phyloP scores from a whole-genome alignment of 805 yeast species.

The Brettanomyces nanus region DNA sequence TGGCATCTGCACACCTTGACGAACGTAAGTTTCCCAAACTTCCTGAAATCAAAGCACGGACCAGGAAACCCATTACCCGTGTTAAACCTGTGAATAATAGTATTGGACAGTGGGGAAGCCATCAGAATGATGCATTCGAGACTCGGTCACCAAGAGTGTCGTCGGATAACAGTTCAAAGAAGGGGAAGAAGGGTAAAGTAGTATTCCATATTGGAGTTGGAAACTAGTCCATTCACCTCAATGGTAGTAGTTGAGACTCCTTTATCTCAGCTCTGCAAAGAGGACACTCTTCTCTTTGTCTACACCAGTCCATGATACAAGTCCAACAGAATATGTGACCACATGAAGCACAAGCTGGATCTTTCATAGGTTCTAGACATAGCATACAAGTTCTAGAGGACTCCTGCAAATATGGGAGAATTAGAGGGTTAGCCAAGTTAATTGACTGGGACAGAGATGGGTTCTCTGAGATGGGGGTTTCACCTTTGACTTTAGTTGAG shows the following conservation, averaged over 20 bases:
- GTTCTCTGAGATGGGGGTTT: not conserved
- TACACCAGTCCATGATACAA: constrained; percentile 83
- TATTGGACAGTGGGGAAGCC: constrained; percentile 23
- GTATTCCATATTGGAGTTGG: constrained; percentile 42
- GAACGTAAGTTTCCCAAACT: constrained; percentile 25
- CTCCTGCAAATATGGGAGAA: constrained; percentile 62
- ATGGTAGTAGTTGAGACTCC: constrained; percentile 55
- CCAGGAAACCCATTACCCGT: constrained; percentile 43
- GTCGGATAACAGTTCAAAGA: constrained; percentile 24
- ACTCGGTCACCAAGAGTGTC: constrained; percentile 14
- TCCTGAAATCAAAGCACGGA: constrained; percentile 28
- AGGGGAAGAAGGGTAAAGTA: constrained; percentile 45
- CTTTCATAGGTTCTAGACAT: constrained; percentile 69
- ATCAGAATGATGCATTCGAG: constrained; percentile 14
- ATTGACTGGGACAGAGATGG: constrained; percentile 16
- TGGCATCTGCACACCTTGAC: constrained; percentile 2
- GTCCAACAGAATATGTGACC: constrained; percentile 94
- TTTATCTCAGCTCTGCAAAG: constrained; percentile 68
- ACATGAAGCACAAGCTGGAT: constrained; percentile 82
- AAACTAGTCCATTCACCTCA: constrained; percentile 25
- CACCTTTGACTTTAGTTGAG: too few relatives aligned
- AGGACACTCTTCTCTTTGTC: constrained; percentile 86
- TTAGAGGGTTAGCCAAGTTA: constrained; percentile 47
- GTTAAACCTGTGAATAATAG: constrained; percentile 40
- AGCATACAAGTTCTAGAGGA: constrained; percentile 72